Evolutionary conservation across 169 alveolate genomes (phyloP).

Genomic region (Cytauxzoon felis): DNA sequence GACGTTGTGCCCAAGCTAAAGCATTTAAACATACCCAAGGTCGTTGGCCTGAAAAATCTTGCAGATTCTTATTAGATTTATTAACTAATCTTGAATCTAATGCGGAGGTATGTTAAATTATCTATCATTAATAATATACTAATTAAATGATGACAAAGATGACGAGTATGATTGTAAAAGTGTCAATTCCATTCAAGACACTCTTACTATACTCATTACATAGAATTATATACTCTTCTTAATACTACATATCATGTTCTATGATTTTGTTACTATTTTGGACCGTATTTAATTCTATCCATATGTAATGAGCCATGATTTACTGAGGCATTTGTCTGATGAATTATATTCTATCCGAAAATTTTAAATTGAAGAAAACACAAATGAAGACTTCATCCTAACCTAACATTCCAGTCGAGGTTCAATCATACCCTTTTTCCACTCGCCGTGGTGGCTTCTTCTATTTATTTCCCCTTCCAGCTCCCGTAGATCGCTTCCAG

Average conservation of each 20-base stretch:
- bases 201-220: neutral
- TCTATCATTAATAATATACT: neutral
- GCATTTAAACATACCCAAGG: constrained; percentile 93
- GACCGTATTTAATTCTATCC: constrained; percentile 56
- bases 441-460: no score
- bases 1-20: constrained; percentile 96
- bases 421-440: no score
- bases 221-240: constrained; percentile 1
- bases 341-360: no score
- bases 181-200: constrained; percentile 38
- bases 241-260: constrained; percentile 39
- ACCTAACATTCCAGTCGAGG: no score
- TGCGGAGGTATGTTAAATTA: constrained; percentile 84
- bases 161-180: constrained; percentile 56
- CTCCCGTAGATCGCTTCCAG: no score
- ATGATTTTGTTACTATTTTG: constrained; percentile 52
- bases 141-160: constrained; percentile 33
- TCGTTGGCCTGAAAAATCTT: constrained; percentile 96
- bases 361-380: no score
- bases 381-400: no score
- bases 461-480: no score
- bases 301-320: constrained; percentile 70
- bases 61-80: constrained; percentile 86
- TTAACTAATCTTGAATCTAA: constrained; percentile 91
- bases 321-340: constrained; percentile 78